phyloP scores from a whole-genome alignment of 2,329 filamentous ascomycete genomes.

The Mollisia scopiformis region DNA sequence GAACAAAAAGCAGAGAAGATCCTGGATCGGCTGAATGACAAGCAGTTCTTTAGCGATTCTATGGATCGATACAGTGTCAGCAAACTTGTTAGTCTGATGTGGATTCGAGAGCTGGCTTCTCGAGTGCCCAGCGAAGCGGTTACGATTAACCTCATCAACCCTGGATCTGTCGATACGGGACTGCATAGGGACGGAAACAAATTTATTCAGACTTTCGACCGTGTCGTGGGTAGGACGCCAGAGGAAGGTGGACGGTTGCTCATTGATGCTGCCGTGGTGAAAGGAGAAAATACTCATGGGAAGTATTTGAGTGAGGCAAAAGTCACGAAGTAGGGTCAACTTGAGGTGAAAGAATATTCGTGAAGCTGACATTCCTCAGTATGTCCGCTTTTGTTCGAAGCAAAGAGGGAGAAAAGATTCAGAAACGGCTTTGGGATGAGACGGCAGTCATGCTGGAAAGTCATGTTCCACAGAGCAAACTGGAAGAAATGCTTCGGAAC shows the following conservation, averaged over 20 bases:
- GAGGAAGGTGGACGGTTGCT: constrained; percentile 8
- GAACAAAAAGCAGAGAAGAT: constrained; percentile 6
- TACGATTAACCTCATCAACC: constrained; percentile 5
- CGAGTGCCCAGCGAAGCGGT: background rate
- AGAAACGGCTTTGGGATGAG: background rate
- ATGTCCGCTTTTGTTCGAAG: background rate
- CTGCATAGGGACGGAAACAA: constrained; percentile 10
- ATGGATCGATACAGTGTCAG: constrained; percentile 1
- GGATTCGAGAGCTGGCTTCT: constrained; percentile 2
- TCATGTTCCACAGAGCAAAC: background rate
- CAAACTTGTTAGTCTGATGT: constrained; percentile 4
- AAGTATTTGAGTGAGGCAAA: constrained; percentile 12
- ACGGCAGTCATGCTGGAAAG: background rate
- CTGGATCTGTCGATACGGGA: constrained; percentile 2
- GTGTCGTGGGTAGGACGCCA: background rate
- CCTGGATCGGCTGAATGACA: constrained; percentile 5
- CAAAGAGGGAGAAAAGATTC: background rate
- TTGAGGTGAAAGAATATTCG: background rate
- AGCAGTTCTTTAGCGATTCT: background rate
- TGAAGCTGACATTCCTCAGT: background rate
- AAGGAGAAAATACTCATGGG: constrained; percentile 1
- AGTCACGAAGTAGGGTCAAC: background rate
- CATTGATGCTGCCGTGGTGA: constrained; percentile 10
- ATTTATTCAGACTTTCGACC: constrained; percentile 3
- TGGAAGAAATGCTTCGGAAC: background rate